Conservation (phyloP, 306 rosid genomes). For the Glycine latifolia region DNA sequence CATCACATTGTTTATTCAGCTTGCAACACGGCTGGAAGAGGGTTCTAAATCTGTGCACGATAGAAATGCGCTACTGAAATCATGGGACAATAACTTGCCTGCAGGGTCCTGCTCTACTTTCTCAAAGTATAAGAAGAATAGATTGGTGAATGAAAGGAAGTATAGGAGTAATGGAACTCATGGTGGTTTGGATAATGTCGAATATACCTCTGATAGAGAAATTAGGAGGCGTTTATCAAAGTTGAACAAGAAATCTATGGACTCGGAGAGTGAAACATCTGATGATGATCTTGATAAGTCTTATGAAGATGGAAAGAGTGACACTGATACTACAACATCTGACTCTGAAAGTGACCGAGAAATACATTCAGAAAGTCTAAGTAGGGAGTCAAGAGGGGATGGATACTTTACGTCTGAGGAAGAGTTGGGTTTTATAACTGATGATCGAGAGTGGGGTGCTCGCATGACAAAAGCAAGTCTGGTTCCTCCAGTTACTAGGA, state of each 20-base stretch:
- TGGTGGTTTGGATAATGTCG: conserved; percentile 72
- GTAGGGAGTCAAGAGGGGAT: conserved; percentile 63
- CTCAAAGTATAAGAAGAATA: conserved; percentile 79
- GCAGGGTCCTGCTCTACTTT: conserved; percentile 54
- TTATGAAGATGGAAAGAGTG: conserved; percentile 80
- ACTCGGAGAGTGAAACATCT: conserved; percentile 91
- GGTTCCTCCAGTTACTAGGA: conserved; percentile 99
- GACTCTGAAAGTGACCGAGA: conserved; percentile 79
- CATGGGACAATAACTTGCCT: conserved; percentile 67
- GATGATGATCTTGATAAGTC: conserved; percentile 86
- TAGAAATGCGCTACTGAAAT: conserved; percentile 66
- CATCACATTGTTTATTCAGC: conserved; percentile 77
- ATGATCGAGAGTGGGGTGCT: conserved; percentile 99
- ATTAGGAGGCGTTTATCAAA: conserved; percentile 81
- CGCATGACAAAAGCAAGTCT: conserved; percentile 99
- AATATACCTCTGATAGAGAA: conserved; percentile 85
- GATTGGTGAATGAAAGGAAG: conserved; percentile 73
- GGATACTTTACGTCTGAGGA: conserved; percentile 61
- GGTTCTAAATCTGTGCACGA: conserved; percentile 67
- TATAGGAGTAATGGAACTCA: conserved; percentile 78
- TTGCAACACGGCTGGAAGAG: conserved; percentile 76
- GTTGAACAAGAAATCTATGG: conserved; percentile 78
- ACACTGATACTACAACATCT: conserved; percentile 68
- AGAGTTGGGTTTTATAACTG: conserved; percentile 64
- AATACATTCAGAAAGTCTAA: conserved; percentile 52